Evolutionary conservation across 805 yeast genomes (phyloP).

Genomic region (Dipodascopsis uninucleata): DNA sequence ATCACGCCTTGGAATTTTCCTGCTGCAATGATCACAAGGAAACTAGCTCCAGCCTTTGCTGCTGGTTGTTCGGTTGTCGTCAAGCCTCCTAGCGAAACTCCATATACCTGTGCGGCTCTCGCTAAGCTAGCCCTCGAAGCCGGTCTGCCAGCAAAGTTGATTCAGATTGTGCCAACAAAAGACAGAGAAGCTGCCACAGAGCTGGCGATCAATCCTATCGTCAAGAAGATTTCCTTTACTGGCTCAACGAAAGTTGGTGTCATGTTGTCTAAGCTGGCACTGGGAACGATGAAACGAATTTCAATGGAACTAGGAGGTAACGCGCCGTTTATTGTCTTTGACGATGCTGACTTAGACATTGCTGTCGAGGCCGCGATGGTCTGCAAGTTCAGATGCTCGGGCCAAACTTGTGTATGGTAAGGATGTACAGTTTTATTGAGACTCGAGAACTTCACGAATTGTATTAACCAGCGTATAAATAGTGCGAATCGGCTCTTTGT

Average conservation of each 20-base stretch:
- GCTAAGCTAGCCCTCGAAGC: constrained; percentile 55
- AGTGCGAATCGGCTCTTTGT: constrained; percentile 55
- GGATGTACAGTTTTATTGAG: not conserved
- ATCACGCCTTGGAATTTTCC: constrained; percentile 71
- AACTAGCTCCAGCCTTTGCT: no score
- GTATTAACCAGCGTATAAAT: constrained; percentile 39
- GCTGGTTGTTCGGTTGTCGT: no score
- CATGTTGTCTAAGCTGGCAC: constrained; percentile 55
- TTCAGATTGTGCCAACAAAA: constrained; percentile 49
- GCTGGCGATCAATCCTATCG: constrained; percentile 46
- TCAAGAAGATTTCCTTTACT: constrained; percentile 59
- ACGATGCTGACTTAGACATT: constrained; percentile 54
- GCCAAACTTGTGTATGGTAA: constrained; percentile 62
- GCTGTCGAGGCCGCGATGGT: constrained; percentile 52
- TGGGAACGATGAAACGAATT: constrained; percentile 57
- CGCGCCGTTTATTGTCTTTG: constrained; percentile 60
- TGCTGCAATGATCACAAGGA: constrained; percentile 62
- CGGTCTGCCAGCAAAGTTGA: constrained; percentile 57
- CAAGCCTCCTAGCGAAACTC: no score
- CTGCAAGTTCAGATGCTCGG: constrained; percentile 58
- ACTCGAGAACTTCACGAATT: not conserved
- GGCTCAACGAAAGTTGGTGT: constrained; percentile 65
- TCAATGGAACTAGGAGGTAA: constrained; percentile 67
- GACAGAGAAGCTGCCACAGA: constrained; percentile 50
- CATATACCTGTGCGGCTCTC: constrained; percentile 56